Conservation (phyloP, 176 grass and related monocot genomes). For the Cocos nucifera region DNA sequence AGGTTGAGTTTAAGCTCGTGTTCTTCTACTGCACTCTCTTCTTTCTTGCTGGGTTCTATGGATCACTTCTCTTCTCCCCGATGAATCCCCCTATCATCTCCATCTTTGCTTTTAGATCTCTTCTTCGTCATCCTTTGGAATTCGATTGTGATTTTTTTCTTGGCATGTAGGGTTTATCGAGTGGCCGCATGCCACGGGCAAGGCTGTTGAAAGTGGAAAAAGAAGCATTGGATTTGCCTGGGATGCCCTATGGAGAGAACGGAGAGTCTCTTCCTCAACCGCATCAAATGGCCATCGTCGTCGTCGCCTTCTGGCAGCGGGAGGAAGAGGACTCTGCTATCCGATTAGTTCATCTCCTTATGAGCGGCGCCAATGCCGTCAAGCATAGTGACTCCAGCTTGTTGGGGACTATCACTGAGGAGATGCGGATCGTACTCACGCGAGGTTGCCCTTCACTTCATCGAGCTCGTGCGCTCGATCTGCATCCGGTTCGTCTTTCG, state of each 20-base stretch:
- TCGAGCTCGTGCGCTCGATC: too few species aligned
- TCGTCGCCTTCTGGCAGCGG: too few species aligned
- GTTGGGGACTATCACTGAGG: too few species aligned
- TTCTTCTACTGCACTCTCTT: conserved; percentile 3
- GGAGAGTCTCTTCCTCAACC: conserved; percentile 1
- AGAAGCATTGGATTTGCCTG: neutral
- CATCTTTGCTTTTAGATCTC: neutral
- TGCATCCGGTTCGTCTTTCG: too few species aligned
- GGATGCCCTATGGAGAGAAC: conserved; percentile 1
- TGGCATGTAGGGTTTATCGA: neutral
- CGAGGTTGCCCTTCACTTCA: too few species aligned
- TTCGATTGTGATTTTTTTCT: neutral
- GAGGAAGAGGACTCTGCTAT: too few species aligned
- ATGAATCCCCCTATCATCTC: neutral
- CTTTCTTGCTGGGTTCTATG: conserved; percentile 12
- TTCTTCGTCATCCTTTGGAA: neutral
- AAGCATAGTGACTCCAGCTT: too few species aligned
- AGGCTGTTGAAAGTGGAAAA: neutral
- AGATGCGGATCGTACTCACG: too few species aligned
- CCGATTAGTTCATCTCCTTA: too few species aligned
- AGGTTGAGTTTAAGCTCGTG: conserved; percentile 1
- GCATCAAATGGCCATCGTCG: neutral
- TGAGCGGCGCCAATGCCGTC: too few species aligned
- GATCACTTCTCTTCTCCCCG: neutral
- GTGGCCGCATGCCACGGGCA: neutral